These are phyloP conservation scores for Linnemannia zychae DNA, from an alignment of 192 early-diverging fungal genomes.

Conservation along the genomic window DNA sequence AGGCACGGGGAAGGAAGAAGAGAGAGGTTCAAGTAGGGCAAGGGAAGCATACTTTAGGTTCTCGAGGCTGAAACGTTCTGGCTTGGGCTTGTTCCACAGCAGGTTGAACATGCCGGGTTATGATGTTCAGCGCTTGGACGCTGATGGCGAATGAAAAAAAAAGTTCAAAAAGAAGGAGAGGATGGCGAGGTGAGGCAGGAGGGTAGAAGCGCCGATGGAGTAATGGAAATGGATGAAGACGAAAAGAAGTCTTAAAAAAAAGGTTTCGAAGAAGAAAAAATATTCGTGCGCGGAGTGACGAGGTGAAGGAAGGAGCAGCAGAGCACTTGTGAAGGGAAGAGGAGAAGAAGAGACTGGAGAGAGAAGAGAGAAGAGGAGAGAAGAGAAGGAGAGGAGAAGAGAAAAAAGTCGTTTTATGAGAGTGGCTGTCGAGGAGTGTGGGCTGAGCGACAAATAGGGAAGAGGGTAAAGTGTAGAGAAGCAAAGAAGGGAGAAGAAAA, in stretches of 20 bases:
- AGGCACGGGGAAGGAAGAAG: neutral
- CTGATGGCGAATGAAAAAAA: neutral
- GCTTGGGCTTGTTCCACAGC: constrained; percentile 56
- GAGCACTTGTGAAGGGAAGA: too few relatives aligned
- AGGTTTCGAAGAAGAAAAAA: neutral
- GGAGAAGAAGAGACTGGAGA: too few relatives aligned
- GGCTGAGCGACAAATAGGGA: too few relatives aligned
- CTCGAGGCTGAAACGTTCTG: constrained; percentile 57
- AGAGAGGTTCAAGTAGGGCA: neutral
- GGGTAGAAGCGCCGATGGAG: neutral
- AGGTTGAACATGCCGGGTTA: constrained; percentile 48
- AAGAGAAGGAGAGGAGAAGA: too few relatives aligned
- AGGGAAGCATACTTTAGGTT: constrained; percentile 48
- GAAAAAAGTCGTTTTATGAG: too few relatives aligned
- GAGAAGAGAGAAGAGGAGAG: too few relatives aligned
- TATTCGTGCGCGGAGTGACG: neutral
- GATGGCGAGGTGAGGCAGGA: neutral
- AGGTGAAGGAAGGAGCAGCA: neutral
- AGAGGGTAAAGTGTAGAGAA: too few relatives aligned
- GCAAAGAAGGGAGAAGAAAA: too few relatives aligned
- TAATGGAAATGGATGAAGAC: neutral
- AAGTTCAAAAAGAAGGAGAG: neutral
- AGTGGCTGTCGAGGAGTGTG: too few relatives aligned
- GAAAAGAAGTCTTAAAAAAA: neutral
- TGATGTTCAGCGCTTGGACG: neutral